phyloP scores from a whole-genome alignment of 306 rosid genomes.

The Citrullus amarus region DNA sequence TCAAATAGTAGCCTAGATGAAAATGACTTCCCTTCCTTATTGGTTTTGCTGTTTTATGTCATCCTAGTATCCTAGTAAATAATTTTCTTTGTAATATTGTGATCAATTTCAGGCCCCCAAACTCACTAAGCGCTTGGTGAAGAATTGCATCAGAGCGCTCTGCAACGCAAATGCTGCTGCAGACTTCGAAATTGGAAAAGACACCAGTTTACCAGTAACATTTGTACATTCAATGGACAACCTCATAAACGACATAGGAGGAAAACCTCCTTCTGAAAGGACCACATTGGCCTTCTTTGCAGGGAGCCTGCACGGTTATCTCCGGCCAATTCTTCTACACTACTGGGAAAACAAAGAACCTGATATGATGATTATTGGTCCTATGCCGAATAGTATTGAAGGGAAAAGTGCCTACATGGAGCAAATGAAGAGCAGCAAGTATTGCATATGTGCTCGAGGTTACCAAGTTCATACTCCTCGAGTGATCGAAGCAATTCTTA shows the following conservation, averaged over 20 bases:
- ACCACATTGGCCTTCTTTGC: constrained; percentile 64
- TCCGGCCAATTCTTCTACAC: constrained; percentile 51
- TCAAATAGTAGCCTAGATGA: background rate
- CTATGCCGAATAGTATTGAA: constrained; percentile 49
- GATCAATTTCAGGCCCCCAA: constrained; percentile 50
- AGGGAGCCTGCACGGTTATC: constrained; percentile 72
- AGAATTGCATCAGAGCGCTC: constrained; percentile 53
- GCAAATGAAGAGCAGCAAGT: constrained; percentile 78
- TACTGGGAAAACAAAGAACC: constrained; percentile 62
- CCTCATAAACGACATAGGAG: constrained; percentile 36
- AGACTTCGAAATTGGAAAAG: constrained; percentile 72
- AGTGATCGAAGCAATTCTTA: constrained; percentile 52
- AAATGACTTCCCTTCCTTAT: background rate
- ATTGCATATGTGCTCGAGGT: constrained; percentile 80
- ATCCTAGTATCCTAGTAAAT: background rate
- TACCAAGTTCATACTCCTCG: constrained; percentile 73
- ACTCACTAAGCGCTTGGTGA: constrained; percentile 46
- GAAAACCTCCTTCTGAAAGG: constrained; percentile 52
- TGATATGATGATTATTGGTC: constrained; percentile 77
- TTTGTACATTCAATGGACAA: constrained; percentile 39
- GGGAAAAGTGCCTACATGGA: constrained; percentile 54
- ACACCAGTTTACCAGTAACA: constrained; percentile 67
- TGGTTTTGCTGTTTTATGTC: background rate
- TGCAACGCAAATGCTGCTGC: constrained; percentile 61
- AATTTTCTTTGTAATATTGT: background rate